A percentile compares a stretch with the other conserved stretches of the same genome.
Evolutionary conservation across 768 basidiomycete genomes (phyloP).

Genomic region (Coprinopsis cinerea): DNA sequence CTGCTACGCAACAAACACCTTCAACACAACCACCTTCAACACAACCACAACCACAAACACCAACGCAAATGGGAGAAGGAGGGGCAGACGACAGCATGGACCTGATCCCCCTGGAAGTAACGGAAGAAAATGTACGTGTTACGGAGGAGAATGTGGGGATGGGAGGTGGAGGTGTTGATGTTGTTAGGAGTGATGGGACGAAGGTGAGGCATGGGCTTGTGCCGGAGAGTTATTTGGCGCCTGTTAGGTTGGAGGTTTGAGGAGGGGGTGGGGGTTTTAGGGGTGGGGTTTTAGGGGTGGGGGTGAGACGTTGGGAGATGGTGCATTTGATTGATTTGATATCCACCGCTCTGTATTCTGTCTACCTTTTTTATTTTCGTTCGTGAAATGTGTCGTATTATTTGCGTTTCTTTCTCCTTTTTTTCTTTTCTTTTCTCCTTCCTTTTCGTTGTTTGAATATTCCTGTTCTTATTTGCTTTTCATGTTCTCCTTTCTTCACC

Average conservation of each 20-base stretch:
- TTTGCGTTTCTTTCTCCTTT: neutral
- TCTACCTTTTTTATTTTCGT: too few relatives aligned
- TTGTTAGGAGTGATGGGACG: slow-evolving; percentile 5
- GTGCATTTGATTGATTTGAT: too few relatives aligned
- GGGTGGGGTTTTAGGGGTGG: neutral
- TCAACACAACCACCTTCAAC: too few relatives aligned
- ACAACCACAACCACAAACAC: too few relatives aligned
- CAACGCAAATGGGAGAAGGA: too few relatives aligned
- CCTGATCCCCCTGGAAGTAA: too few relatives aligned
- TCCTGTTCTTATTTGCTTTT: neutral
- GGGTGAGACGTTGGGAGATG: neutral
- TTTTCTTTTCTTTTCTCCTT: neutral
- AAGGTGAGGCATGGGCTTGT: slow-evolving; percentile 56
- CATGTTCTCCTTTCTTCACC: neutral
- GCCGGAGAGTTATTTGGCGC: slow-evolving; percentile 72
- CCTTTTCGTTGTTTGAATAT: neutral
- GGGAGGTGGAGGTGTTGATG: slow-evolving; percentile 14
- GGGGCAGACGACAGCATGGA: too few relatives aligned
- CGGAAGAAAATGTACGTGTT: neutral
- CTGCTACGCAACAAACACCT: too few relatives aligned
- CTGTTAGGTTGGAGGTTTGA: slow-evolving; percentile 36
- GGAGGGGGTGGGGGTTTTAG: neutral
- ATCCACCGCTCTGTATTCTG: too few relatives aligned
- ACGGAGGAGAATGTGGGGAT: too few relatives aligned
- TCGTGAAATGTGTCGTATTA: too few relatives aligned